Conservation (phyloP, 108 stramenopile species). For the Epipyxis sp. region DNA sequence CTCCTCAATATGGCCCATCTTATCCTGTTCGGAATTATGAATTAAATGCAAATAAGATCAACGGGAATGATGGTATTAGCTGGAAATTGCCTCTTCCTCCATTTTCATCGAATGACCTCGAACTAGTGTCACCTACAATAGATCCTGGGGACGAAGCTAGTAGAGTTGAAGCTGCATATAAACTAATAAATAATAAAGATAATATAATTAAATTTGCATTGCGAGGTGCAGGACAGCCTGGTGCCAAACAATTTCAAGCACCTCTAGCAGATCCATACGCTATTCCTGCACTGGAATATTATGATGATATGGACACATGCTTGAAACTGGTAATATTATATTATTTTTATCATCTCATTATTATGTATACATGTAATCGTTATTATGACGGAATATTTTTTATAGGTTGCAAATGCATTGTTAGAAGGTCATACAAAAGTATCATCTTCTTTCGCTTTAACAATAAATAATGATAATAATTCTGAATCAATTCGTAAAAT, state of each 20-base stretch:
- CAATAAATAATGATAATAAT: too few relatives aligned
- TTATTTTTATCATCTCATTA: too few relatives aligned
- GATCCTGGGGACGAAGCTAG: conserved; percentile 63
- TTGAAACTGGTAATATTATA: too few relatives aligned
- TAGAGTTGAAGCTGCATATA: conserved; percentile 72
- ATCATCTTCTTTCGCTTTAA: too few relatives aligned
- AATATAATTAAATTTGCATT: conserved; percentile 75
- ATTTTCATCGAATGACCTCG: conserved; percentile 31
- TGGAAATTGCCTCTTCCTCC: conserved; percentile 40
- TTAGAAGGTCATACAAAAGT: too few relatives aligned
- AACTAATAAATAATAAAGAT: conserved; percentile 67
- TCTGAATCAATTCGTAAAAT: too few relatives aligned
- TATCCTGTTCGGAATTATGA: neutral
- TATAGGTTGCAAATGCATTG: too few relatives aligned
- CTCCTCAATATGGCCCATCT: conserved; percentile 81
- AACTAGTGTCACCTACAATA: conserved; percentile 73
- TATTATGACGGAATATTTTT: too few relatives aligned
- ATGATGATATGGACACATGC: neutral
- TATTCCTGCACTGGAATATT: conserved; percentile 37
- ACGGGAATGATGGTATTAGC: conserved; percentile 43
- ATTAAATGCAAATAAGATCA: conserved; percentile 35
- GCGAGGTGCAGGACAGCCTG: conserved; percentile 74
- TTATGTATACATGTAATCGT: too few relatives aligned
- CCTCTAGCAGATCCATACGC: conserved; percentile 78
- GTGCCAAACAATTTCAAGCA: conserved; percentile 70